A percentile compares a stretch with the other conserved stretches of the same genome.
phyloP scores from a whole-genome alignment of 1,284 basidiomycete species.

The Cryptococcus wingfieldii region DNA sequence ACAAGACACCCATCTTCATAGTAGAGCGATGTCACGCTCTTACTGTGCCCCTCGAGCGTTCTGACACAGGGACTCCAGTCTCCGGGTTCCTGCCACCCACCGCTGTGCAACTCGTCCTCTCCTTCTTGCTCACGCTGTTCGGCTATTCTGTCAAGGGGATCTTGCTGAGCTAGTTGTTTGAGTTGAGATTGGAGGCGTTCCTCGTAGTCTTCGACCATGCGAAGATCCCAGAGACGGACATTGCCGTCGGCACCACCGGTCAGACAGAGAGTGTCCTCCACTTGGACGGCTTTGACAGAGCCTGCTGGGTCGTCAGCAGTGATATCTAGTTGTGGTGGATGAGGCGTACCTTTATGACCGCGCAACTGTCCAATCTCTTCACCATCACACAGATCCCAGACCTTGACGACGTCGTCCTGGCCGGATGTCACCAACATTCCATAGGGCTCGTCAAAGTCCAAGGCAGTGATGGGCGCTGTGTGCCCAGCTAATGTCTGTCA shows the following conservation, averaged over 20 bases:
- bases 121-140: constrained; percentile 22
- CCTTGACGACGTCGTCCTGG: constrained; percentile 58
- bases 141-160: constrained; percentile 41
- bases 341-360: constrained; percentile 62
- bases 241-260: constrained; percentile 85
- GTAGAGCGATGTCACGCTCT: constrained; percentile 86
- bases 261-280: constrained; percentile 85
- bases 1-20: constrained; percentile 94
- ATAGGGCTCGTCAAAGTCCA: constrained; percentile 96
- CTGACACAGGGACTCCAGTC: constrained; percentile 65
- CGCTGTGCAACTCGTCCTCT: constrained; percentile 29
- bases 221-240: constrained; percentile 81
- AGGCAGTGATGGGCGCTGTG: constrained; percentile 72
- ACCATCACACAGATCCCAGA: constrained; percentile 56
- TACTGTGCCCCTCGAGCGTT: constrained; percentile 83
- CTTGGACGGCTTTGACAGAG: constrained; percentile 82
- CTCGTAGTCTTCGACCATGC: constrained; percentile 70
- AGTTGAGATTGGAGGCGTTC: constrained; percentile 58
- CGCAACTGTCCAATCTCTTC: constrained; percentile 73
- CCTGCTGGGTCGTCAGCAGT: constrained; percentile 21
- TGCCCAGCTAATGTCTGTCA: constrained; percentile 74
- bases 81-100: constrained; percentile 23
- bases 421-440: constrained; percentile 85
- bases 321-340: neutral
- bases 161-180: constrained; percentile 24